These are phyloP conservation scores for Pharnaceum exiguum DNA, from an alignment of 148 eudicot genomes.

Conservation along the genomic window DNA sequence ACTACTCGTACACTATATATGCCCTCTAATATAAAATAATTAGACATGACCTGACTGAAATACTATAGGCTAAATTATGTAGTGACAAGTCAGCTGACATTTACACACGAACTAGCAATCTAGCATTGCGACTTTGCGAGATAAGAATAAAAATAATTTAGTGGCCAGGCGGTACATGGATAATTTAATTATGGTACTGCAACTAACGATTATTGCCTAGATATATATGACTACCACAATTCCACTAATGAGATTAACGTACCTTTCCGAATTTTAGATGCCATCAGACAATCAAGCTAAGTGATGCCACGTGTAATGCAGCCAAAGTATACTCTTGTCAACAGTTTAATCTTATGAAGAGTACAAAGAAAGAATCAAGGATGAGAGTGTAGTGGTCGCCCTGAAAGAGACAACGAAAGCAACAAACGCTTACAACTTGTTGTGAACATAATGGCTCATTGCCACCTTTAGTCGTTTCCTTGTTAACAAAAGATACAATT, in stretches of 20 bases:
- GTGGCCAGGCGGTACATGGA: too few relatives aligned
- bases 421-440: constrained; percentile 3
- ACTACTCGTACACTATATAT: too few relatives aligned
- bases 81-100: constrained; percentile 9
- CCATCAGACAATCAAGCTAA: background rate
- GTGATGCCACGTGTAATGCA: constrained; percentile 6
- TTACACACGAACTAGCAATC: background rate
- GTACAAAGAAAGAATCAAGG: constrained; percentile 3
- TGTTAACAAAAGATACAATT: too few relatives aligned
- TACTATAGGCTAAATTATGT: too few relatives aligned
- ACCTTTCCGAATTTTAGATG: too few relatives aligned
- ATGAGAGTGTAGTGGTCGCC: constrained; percentile 16
- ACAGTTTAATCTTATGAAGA: background rate
- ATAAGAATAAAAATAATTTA: too few relatives aligned
- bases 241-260: too few relatives aligned
- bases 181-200: too few relatives aligned
- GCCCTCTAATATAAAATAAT: too few relatives aligned
- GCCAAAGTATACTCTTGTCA: background rate
- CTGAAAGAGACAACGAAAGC: constrained; percentile 22
- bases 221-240: background rate
- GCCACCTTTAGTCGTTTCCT: constrained; percentile 6
- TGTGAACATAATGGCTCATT: constrained; percentile 14
- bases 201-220: too few relatives aligned
- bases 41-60: too few relatives aligned
- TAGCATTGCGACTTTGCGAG: too few relatives aligned